Percentiles rank a stretch among this genome's conserved stretches.
Evolutionary conservation across 2,329 filamentous ascomycete species (phyloP).

Genomic region (Neofusicoccum kwambonambiense): DNA sequence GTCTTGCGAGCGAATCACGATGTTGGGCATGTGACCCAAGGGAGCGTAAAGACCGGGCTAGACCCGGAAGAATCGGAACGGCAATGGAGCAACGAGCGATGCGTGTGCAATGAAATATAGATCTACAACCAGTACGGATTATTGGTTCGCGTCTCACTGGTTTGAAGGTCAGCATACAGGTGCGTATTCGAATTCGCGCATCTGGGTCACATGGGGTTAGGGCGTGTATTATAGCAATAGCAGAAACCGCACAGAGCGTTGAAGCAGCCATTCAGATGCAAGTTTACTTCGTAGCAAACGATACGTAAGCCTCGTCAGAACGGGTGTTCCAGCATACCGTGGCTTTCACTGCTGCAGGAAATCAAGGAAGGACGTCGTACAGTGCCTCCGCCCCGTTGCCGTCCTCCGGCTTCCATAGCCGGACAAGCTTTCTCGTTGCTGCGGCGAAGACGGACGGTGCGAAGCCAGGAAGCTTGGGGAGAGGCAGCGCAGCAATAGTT

Average conservation of each 20-base stretch:
- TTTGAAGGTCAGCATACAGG: not conserved
- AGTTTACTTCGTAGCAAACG: too few species aligned
- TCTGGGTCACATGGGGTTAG: too few species aligned
- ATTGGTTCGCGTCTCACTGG: not conserved
- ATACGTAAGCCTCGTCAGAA: too few species aligned
- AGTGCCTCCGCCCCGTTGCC: too few species aligned
- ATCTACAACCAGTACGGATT: not conserved
- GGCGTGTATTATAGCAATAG: too few species aligned
- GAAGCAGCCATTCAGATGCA: too few species aligned
- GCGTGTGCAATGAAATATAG: not conserved
- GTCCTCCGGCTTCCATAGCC: not conserved
- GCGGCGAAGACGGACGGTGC: not conserved
- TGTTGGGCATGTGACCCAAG: not conserved
- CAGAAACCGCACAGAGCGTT: too few species aligned
- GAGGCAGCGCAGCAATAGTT: not conserved
- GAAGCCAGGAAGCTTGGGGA: slow-evolving; percentile 1
- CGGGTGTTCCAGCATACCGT: too few species aligned
- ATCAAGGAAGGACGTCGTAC: too few species aligned
- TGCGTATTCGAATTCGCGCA: not conserved
- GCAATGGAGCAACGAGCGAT: not conserved
- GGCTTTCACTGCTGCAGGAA: too few species aligned
- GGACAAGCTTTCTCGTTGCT: not conserved
- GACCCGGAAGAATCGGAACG: not conserved
- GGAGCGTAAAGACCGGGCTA: not conserved
- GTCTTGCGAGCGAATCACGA: not conserved